These are phyloP conservation scores for Triticum urartu DNA, from an alignment of 176 grass and related monocot genomes.

Conservation along the genomic window DNA sequence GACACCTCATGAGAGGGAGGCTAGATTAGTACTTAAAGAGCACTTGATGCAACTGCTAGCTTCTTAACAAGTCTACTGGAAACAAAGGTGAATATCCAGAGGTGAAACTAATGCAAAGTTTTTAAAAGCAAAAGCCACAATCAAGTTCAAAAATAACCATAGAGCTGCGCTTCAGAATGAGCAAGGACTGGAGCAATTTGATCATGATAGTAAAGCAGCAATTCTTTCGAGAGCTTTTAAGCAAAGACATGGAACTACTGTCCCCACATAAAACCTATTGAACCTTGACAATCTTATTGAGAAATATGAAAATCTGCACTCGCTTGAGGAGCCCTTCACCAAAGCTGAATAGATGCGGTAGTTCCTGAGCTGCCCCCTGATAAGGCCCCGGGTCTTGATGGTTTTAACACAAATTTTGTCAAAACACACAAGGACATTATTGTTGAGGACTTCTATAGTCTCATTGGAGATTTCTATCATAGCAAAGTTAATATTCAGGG, in stretches of 20 bases:
- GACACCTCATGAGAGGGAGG: no score
- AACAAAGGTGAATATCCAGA: background rate
- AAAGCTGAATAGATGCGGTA: background rate
- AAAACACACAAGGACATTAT: background rate
- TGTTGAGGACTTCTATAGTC: background rate
- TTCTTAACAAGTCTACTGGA: background rate
- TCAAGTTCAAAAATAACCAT: background rate
- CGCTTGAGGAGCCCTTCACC: background rate
- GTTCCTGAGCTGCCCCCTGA: background rate
- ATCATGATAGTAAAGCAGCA: background rate
- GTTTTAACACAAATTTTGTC: background rate
- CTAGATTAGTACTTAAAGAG: no score
- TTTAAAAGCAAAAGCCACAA: background rate
- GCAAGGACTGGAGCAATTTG: background rate
- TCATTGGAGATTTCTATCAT: background rate
- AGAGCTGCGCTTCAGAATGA: background rate
- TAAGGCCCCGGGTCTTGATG: background rate
- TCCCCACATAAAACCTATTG: no score
- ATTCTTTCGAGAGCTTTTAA: background rate
- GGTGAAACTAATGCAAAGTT: background rate
- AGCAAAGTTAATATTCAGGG: background rate
- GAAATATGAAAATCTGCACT: background rate
- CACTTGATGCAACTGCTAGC: no score
- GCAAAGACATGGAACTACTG: background rate
- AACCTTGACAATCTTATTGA: background rate